Base-by-base conservation (phyloP, 2,329 filamentous ascomycete species). In the Sporothrix globosa region DNA sequence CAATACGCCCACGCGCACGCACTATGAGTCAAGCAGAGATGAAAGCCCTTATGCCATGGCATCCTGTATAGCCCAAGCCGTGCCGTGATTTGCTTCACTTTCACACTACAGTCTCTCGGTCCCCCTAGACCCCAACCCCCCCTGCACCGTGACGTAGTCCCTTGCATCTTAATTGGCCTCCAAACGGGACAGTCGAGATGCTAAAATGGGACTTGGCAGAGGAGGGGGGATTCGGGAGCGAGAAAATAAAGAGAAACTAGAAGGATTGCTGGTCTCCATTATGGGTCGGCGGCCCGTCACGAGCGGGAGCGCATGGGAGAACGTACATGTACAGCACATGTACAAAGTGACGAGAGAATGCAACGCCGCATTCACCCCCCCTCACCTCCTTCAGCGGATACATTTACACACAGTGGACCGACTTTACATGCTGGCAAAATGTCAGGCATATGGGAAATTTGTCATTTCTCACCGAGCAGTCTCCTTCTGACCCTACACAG, bases 281-380 rank as follows among this genome's bases (percentile, higher is more conserved):
- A 52, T 66, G 63, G 63, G 63, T 48, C 46, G 46, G 63, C 63
- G 63, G 63, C 24, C 63, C 63, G 63, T 66, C 24, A 52, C 63
- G 44, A 52, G 63, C 44, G 63, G 63, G 63, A n/a, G 24, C 6
- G 41, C 13, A 48, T 30, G 56, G 13, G 34, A 19, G 54, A 58
- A 19, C 39, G 10, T 27, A 21, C 27, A 19, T n/a, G 10, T 27
- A 21, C 27, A 30, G 0, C 27, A 30, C 5, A 30, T 30, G 27
- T 30, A 30, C 0, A 39, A 6, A 19, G 39, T 24, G 56, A 61
- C 34, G 56, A 41, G 6, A 44, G n/a, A 44, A 61, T 44, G 13
- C 56, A n/a, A 61, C 34, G 34, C 39, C 6, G n/a, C 34, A 41
- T 61, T 11, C 24, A 5, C 9, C 3, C 19, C n/a, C 10, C 44